A percentile compares a stretch with the other conserved stretches of the same genome.
These are phyloP conservation scores for Penicillium sp. DNA, from an alignment of 2,329 filamentous ascomycete species.

Conservation along the genomic window DNA sequence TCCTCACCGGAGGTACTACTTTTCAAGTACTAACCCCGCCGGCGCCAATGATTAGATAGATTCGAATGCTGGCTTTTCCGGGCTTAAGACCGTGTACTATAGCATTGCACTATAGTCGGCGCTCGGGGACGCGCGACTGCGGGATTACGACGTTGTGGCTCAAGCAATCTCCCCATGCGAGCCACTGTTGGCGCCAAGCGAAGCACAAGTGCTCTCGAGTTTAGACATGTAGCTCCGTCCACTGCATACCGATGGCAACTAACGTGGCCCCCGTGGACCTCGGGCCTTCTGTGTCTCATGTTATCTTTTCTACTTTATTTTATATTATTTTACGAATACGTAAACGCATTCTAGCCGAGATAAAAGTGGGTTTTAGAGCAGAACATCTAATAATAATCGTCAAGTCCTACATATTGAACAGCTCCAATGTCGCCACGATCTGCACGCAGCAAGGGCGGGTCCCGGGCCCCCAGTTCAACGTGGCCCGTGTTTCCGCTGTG, in stretches of 20 bases:
- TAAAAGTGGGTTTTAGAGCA: no score
- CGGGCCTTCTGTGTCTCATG: no score
- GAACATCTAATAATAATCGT: no score
- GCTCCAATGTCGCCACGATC: conserved; percentile 2
- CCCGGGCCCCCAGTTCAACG: conserved; percentile 12
- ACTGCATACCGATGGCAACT: background rate
- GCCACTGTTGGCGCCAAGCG: background rate
- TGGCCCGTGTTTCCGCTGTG: conserved; percentile 11
- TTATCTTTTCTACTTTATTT: no score
- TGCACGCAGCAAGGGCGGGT: conserved; percentile 17
- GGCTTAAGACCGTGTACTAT: background rate
- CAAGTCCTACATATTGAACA: no score
- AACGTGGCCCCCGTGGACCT: no score
- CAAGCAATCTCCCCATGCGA: background rate
- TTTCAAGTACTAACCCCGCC: background rate
- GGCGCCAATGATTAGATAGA: background rate
- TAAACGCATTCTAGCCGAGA: background rate
- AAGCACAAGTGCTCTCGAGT: background rate
- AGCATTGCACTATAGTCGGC: background rate
- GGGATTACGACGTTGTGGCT: conserved; percentile 6
- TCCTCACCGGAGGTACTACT: background rate
- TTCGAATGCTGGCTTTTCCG: background rate
- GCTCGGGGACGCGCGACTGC: background rate
- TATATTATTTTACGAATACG: no score
- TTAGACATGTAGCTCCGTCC: background rate